Conservation (phyloP, 768 basidiomycete genomes). For the Calocybe gangraenosa region DNA sequence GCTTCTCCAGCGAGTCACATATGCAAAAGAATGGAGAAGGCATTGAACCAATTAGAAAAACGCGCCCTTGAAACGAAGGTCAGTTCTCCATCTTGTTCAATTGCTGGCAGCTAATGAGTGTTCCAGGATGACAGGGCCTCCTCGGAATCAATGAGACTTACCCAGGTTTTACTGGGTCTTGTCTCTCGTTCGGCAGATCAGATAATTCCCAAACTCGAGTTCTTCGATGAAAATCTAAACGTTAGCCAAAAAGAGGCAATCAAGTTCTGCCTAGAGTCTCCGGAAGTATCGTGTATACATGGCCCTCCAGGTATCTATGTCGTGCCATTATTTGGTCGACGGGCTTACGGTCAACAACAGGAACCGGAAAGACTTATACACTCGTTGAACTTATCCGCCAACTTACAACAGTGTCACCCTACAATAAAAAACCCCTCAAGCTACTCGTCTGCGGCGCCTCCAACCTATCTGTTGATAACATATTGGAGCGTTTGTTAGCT, state of each 20-base stretch:
- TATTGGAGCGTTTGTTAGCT: constrained; percentile 78
- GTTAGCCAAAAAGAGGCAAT: constrained; percentile 82
- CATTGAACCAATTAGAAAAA: constrained; percentile 63
- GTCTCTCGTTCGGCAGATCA: constrained; percentile 37
- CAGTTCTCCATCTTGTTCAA: not conserved
- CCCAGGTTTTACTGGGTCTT: constrained; percentile 71
- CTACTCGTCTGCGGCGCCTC: constrained; percentile 91
- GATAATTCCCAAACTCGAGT: constrained; percentile 41
- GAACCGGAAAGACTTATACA: constrained; percentile 95
- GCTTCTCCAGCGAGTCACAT: not conserved
- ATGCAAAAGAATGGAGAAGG: constrained; percentile 74
- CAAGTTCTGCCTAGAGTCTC: constrained; percentile 72
- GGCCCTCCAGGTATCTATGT: constrained; percentile 80
- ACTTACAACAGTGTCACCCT: constrained; percentile 45
- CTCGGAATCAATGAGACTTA: constrained; percentile 45
- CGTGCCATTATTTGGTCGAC: not conserved
- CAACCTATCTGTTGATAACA: constrained; percentile 94
- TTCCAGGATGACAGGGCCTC: constrained; percentile 35
- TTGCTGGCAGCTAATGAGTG: constrained; percentile 9
- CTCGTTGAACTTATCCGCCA: constrained; percentile 92
- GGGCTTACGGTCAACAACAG: constrained; percentile 25
- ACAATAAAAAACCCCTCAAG: constrained; percentile 49
- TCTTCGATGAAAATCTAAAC: constrained; percentile 78
- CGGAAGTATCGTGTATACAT: constrained; percentile 89
- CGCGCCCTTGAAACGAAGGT: constrained; percentile 22